These are phyloP conservation scores for Carex parvula DNA, from an alignment of 176 grass and related monocot genomes.

Conservation along the genomic window DNA sequence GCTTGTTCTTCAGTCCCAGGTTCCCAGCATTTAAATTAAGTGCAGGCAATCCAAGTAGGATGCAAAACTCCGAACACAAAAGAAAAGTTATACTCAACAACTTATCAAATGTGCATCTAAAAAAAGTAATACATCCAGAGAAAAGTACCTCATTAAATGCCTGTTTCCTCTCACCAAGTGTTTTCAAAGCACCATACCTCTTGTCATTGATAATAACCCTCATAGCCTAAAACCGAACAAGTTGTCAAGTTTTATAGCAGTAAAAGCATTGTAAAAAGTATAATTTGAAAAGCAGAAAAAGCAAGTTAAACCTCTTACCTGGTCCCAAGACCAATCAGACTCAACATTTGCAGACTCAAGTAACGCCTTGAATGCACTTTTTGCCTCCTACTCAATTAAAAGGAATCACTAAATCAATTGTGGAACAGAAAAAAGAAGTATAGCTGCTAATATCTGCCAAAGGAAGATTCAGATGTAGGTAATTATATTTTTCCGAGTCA, in stretches of 20 bases:
- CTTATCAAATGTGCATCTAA: neutral
- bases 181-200: conserved; percentile 79
- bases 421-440: neutral
- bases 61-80: neutral
- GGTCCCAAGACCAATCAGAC: conserved; percentile 95
- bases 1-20: no score
- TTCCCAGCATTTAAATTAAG: neutral
- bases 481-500: neutral
- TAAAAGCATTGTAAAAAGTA: neutral
- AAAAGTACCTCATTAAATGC: conserved; percentile 88
- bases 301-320: conserved; percentile 34
- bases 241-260: conserved; percentile 29
- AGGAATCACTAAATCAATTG: neutral
- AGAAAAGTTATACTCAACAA: neutral
- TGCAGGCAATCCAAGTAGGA: conserved; percentile 1
- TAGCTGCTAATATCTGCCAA: neutral
- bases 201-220: conserved; percentile 95
- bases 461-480: neutral
- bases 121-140: neutral
- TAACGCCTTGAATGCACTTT: conserved; percentile 81
- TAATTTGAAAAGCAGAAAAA: conserved; percentile 10
- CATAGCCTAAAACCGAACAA: conserved; percentile 62
- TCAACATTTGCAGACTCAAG: conserved; percentile 87
- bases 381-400: conserved; percentile 59
- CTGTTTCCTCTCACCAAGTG: conserved; percentile 99